Evolutionary conservation across 2,329 filamentous ascomycete species (phyloP).

Genomic region (Cercospora nicotianae): DNA sequence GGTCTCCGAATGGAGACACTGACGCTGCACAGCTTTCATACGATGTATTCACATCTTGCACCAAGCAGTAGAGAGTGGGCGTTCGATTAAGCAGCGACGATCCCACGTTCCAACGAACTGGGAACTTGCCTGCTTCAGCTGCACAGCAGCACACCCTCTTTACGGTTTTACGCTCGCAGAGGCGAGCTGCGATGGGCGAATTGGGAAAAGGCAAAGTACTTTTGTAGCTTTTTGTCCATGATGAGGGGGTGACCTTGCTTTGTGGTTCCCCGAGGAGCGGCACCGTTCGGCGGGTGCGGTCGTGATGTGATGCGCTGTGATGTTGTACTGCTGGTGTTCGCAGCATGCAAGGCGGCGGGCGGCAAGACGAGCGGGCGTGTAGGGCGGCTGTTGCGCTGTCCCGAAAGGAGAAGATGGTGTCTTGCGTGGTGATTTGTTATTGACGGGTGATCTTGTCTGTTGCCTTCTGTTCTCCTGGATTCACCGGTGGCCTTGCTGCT

Average conservation of each 20-base stretch:
- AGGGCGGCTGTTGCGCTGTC: not conserved
- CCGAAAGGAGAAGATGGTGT: not conserved
- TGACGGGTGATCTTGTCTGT: not conserved
- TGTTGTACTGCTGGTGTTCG: not conserved
- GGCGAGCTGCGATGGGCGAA: not conserved
- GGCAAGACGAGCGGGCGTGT: not conserved
- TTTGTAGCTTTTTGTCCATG: not conserved
- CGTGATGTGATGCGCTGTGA: not conserved
- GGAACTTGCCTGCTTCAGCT: not conserved
- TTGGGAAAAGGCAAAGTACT: not conserved
- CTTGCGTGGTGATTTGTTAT: not conserved
- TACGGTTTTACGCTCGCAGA: not conserved
- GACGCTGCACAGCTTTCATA: too few relatives aligned
- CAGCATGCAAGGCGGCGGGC: not conserved
- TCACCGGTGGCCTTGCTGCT: not conserved
- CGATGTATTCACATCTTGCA: too few relatives aligned
- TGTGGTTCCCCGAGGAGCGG: not conserved
- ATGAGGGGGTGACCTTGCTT: not conserved
- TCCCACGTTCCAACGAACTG: conserved; percentile 1
- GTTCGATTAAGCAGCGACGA: conserved; percentile 10
- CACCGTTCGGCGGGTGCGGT: not conserved
- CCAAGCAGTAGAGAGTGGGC: too few relatives aligned
- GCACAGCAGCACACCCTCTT: not conserved
- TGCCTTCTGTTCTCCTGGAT: not conserved
- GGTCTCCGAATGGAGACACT: too few relatives aligned